Conservation (phyloP, 169 alveolate species). For the Cryptosporidium viatorum region DNA sequence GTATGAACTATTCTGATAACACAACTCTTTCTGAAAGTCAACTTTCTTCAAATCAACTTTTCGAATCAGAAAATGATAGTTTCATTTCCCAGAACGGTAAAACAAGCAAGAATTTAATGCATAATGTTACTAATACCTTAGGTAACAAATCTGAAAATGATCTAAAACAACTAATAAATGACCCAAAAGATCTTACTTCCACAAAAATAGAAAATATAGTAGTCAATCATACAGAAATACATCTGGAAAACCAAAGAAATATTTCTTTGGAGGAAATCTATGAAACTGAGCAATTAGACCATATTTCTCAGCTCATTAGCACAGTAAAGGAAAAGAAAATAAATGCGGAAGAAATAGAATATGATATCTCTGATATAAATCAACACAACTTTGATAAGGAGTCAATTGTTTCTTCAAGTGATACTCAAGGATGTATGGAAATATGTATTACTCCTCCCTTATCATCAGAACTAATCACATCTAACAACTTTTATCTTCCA, state of each 20-base stretch:
- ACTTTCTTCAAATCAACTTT: slow-evolving; percentile 22
- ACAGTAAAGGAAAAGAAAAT: not conserved
- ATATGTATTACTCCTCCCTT: slow-evolving; percentile 52
- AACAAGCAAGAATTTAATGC: not conserved
- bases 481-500: slow-evolving; percentile 15
- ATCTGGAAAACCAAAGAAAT: not conserved
- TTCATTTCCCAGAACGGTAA: not conserved
- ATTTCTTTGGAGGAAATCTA: not conserved
- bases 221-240: not conserved
- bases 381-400: not conserved
- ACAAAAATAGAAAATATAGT: not conserved
- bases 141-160: not conserved
- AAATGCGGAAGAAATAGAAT: not conserved
- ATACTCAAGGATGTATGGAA: slow-evolving; percentile 58
- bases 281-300: not conserved
- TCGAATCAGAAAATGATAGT: slow-evolving; percentile 16
- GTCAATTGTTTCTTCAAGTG: not conserved
- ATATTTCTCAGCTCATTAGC: not conserved
- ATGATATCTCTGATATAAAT: not conserved
- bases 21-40: slow-evolving; percentile 32
- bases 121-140: not conserved
- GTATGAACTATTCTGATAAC: not conserved
- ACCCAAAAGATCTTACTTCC: not conserved
- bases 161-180: not conserved
- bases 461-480: slow-evolving; percentile 23